A percentile compares a stretch with the other conserved stretches of the same genome.
These are phyloP conservation scores for Cephaloascus albidus DNA, from an alignment of 805 yeast species.

Conservation along the genomic window DNA sequence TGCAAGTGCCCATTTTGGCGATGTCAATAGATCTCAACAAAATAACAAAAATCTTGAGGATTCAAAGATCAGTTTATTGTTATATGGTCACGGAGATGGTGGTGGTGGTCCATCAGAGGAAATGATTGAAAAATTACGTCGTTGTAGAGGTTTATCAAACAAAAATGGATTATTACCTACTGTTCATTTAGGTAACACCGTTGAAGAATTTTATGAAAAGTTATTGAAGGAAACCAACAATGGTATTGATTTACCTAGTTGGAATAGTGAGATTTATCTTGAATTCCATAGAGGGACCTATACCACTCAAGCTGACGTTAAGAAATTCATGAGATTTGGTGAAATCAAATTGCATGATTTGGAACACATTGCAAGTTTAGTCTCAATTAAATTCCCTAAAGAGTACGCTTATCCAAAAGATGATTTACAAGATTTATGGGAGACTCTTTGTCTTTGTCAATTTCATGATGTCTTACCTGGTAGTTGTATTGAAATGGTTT, in stretches of 20 bases:
- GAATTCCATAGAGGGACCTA: slow-evolving; percentile 97
- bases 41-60: slow-evolving; percentile 81
- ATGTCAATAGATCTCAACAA: slow-evolving; percentile 67
- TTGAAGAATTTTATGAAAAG: slow-evolving; percentile 72
- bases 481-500: slow-evolving; percentile 88
- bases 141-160: slow-evolving; percentile 82
- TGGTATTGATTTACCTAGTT: slow-evolving; percentile 66
- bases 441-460: slow-evolving; percentile 80
- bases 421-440: slow-evolving; percentile 72
- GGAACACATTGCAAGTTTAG: slow-evolving; percentile 73
- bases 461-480: slow-evolving; percentile 99
- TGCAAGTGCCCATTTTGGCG: slow-evolving; percentile 88
- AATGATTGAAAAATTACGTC: slow-evolving; percentile 86
- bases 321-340: slow-evolving; percentile 65
- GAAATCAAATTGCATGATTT: slow-evolving; percentile 79
- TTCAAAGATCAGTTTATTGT: slow-evolving; percentile 70
- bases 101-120: slow-evolving; percentile 97
- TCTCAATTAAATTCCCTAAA: slow-evolving; percentile 41
- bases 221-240: slow-evolving; percentile 52
- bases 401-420: slow-evolving; percentile 64
- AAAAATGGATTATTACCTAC: slow-evolving; percentile 75
- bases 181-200: slow-evolving; percentile 67
- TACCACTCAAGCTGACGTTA: slow-evolving; percentile 85
- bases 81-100: slow-evolving; percentile 95
- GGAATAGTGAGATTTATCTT: slow-evolving; percentile 91